Conservation (phyloP, 345 rosid species). For the Clausena lansium region DNA sequence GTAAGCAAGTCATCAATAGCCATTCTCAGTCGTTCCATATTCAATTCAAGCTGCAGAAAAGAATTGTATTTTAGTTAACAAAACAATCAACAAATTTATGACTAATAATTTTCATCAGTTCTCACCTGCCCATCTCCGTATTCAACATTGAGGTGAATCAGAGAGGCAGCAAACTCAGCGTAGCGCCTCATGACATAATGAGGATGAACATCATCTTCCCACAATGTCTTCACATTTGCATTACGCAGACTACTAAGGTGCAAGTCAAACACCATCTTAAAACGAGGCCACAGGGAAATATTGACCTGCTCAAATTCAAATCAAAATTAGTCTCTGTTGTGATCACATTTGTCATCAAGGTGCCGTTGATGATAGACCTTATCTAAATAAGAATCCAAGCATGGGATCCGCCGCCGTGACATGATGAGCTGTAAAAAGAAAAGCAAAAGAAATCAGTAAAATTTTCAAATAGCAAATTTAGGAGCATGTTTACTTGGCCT, state of each 20-base stretch:
- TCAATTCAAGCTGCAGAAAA: constrained; percentile 84
- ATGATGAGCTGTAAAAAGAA: constrained; percentile 65
- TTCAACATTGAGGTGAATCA: constrained; percentile 90
- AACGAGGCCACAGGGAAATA: constrained; percentile 95
- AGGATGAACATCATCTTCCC: constrained; percentile 99
- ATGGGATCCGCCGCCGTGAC: constrained; percentile 93
- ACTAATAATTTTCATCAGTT: not conserved
- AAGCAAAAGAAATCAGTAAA: constrained; percentile 2
- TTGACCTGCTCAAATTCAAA: constrained; percentile 67
- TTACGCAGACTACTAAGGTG: constrained; percentile 87
- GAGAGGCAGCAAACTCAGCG: constrained; percentile 96
- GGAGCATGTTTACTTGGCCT: too few relatives aligned
- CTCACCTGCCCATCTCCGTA: constrained; percentile 97
- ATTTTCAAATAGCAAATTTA: not conserved
- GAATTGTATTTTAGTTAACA: not conserved
- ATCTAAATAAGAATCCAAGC: constrained; percentile 96
- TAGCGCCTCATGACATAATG: constrained; percentile 99
- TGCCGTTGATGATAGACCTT: constrained; percentile 49
- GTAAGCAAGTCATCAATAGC: constrained; percentile 84
- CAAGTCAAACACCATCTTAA: constrained; percentile 92
- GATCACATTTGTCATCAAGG: constrained; percentile 8
- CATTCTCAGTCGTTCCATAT: constrained; percentile 92
- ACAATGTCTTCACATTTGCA: constrained; percentile 82
- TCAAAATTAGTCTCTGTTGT: constrained; percentile 5
- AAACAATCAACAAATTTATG: not conserved